These are phyloP conservation scores for Cercospora citrullina DNA, from an alignment of 2,329 filamentous ascomycete genomes.

Conservation along the genomic window DNA sequence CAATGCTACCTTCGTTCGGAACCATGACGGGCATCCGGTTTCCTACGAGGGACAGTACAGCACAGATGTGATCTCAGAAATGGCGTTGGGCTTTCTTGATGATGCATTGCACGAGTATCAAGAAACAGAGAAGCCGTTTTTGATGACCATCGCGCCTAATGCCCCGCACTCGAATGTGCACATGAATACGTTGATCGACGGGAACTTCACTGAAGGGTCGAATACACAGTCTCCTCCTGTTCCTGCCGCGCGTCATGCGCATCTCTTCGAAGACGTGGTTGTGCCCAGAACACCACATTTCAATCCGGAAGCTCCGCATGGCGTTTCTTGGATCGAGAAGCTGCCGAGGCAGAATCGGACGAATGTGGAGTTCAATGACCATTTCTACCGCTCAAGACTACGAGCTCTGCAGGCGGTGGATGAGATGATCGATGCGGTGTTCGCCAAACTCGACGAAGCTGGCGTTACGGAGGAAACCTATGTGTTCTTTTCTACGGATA, in stretches of 20 bases:
- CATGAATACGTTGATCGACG: constrained; percentile 37
- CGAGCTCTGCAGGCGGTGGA: constrained; percentile 56
- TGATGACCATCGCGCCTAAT: constrained; percentile 65
- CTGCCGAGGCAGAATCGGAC: constrained; percentile 49
- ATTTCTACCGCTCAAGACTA: constrained; percentile 54
- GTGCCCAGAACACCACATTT: constrained; percentile 66
- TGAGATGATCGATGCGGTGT: constrained; percentile 53
- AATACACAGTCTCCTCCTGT: constrained; percentile 51
- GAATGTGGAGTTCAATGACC: constrained; percentile 54
- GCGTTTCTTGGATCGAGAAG: constrained; percentile 49
- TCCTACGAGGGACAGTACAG: constrained; percentile 58
- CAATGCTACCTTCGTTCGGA: constrained; percentile 64
- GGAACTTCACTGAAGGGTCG: constrained; percentile 30
- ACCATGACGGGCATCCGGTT: constrained; percentile 54
- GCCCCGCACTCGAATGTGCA: constrained; percentile 64
- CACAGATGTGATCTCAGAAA: constrained; percentile 60
- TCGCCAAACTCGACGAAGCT: constrained; percentile 45
- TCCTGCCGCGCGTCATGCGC: constrained; percentile 59
- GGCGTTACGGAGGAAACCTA: constrained; percentile 52
- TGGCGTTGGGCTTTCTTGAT: constrained; percentile 61
- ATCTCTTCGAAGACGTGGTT: constrained; percentile 60
- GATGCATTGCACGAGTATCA: constrained; percentile 53
- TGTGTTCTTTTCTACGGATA: constrained; percentile 44
- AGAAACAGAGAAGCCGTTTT: constrained; percentile 57
- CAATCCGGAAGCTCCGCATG: constrained; percentile 56